Percentiles rank a stretch among this genome's conserved stretches.
phyloP scores from a whole-genome alignment of 345 rosid genomes.

The Salix caprea region DNA sequence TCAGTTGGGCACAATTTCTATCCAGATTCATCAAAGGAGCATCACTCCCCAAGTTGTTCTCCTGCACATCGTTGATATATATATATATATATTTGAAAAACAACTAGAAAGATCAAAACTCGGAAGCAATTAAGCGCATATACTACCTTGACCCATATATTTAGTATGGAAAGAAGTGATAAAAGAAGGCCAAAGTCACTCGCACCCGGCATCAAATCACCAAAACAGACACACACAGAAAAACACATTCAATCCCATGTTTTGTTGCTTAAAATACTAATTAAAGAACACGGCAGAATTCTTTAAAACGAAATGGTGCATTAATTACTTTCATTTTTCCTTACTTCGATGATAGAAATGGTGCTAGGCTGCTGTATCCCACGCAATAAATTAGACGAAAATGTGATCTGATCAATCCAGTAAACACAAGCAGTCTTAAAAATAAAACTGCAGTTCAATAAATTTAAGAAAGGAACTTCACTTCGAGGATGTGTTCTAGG shows the following conservation, averaged over 20 bases:
- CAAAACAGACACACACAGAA: neutral
- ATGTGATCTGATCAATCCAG: neutral
- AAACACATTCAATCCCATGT: neutral
- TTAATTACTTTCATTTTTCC: neutral
- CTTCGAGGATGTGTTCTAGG: conserved; percentile 51
- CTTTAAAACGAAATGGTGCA: neutral
- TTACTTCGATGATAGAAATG: neutral
- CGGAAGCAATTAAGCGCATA: neutral
- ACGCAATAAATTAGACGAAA: neutral
- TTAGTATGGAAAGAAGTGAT: neutral
- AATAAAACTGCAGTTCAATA: neutral
- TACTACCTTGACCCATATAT: neutral
- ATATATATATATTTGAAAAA: neutral
- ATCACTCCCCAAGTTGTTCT: conserved; percentile 74
- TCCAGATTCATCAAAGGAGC: conserved; percentile 73
- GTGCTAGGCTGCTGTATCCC: neutral
- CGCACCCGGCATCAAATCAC: neutral
- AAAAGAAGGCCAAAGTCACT: neutral
- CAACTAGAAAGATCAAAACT: neutral
- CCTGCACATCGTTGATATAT: conserved; percentile 32
- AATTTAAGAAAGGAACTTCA: conserved; percentile 5
- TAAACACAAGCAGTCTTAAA: neutral
- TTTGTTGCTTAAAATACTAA: neutral
- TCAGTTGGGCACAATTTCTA: conserved; percentile 64
- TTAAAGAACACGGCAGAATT: neutral